Evolutionary conservation across 2,329 filamentous ascomycete genomes (phyloP).

Genomic region (Ascochyta pisi): DNA sequence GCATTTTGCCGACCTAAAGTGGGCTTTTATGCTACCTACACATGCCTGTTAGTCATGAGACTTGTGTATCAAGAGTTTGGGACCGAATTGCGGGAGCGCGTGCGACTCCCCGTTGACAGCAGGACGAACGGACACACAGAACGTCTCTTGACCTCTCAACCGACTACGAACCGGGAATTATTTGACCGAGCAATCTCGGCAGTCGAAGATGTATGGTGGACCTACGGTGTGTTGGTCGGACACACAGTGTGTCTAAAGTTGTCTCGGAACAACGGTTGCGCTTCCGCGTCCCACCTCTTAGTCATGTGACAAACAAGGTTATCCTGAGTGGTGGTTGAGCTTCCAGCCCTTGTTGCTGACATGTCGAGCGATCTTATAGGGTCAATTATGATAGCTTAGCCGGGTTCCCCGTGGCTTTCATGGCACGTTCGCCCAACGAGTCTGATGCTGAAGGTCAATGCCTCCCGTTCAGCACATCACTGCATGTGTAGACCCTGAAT

Average conservation of each 20-base stretch:
- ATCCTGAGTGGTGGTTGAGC: neutral
- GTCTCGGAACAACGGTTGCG: constrained; percentile 11
- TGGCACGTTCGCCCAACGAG: constrained; percentile 22
- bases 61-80: constrained; percentile 13
- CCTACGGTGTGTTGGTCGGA: constrained; percentile 6
- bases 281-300: constrained; percentile 7
- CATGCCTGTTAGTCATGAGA: constrained; percentile 6
- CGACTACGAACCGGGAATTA: constrained; percentile 4
- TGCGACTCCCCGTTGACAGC: constrained; percentile 27
- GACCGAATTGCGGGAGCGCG: constrained; percentile 26
- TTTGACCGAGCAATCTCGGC: constrained; percentile 9
- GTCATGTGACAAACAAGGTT: constrained; percentile 12
- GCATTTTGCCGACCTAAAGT: constrained; percentile 5
- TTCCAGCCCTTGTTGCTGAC: constrained; percentile 6
- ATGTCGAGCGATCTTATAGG: constrained; percentile 3
- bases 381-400: constrained; percentile 1
- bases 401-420: constrained; percentile 12
- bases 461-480: constrained; percentile 21
- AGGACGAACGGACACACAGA: constrained; percentile 25
- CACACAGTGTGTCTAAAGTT: constrained; percentile 11
- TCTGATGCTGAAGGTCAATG: constrained; percentile 26
- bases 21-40: constrained; percentile 7
- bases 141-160: constrained; percentile 12
- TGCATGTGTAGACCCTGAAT: constrained; percentile 5
- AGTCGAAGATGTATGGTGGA: constrained; percentile 4